Base-by-base conservation (phyloP, 2,329 filamentous ascomycete genomes). In the Biscogniauxia sp. region DNA sequence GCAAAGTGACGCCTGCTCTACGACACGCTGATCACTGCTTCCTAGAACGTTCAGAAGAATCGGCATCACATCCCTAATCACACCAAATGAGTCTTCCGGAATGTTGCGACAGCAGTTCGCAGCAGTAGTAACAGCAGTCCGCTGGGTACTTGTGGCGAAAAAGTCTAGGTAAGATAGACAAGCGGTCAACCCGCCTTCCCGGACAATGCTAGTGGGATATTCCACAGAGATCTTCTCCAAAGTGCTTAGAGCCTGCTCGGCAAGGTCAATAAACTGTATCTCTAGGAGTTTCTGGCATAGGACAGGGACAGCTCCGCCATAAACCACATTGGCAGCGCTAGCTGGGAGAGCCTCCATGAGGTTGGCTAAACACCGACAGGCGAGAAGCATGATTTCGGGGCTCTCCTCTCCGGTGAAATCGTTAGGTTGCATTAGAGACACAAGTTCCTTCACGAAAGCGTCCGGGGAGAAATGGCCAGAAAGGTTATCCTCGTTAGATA, bases 31-130 rank as follows among this genome's bases (percentile, higher is more conserved):
- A 72, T 99, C 95, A 75, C 85, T 97, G 79, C 94, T 98, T 59
- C 86, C 87, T 49, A 99, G 82, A 15, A 98, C 95, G 70, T 93
- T 92, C 61, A 96, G 86, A 32, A 99, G 83, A 25, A 92, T 97
- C 6, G 93, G 93, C 95, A 99, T 99, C 51, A 97, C 95, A 75
- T 97, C 93, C 71, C 89, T 87, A 54, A 99, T 91, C 9, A 96
- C 93, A 0, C 88, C 82, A 72, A 99, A 99, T 0, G 92, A 96
- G 70, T 98, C 95, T 69, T 94, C 90, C 1, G 93, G 92, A 19
- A 99, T 95, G 72, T 97, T 97, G 64, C 95, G 91, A 75, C 96
- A 99, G 79, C 95, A 99, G 73, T 99, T 99, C 59, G 95, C 96
- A 9, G 96, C 95, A 13, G 94, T 99, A 2, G 93, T 98, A 7